phyloP scores from a whole-genome alignment of 1,139 yeast species.

The Kodamaea derodonti region DNA sequence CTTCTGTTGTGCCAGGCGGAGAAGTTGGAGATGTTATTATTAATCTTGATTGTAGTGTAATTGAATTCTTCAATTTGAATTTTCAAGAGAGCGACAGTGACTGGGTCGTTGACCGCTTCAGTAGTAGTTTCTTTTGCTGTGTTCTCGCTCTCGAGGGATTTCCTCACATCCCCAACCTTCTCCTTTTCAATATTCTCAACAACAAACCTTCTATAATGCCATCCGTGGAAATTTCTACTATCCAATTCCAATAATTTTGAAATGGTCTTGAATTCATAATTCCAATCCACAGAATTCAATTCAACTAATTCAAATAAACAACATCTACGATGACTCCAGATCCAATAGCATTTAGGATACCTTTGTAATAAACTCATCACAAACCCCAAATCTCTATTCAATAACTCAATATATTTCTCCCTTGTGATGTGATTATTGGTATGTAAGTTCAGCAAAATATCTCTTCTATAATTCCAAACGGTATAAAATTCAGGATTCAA shows the following conservation, averaged over 20 bases:
- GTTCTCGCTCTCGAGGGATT: slow-evolving; percentile 3
- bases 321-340: slow-evolving; percentile 95
- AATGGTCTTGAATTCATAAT: slow-evolving; percentile 63
- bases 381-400: slow-evolving; percentile 61
- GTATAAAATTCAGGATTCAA: slow-evolving; percentile 87
- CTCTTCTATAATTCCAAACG: slow-evolving; percentile 86
- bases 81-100: slow-evolving; percentile 16
- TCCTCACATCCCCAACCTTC: background rate
- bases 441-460: slow-evolving; percentile 43
- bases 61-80: slow-evolving; percentile 54
- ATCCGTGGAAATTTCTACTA: slow-evolving; percentile 86
- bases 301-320: slow-evolving; percentile 54
- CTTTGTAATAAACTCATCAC: slow-evolving; percentile 55
- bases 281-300: slow-evolving; percentile 53
- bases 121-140: slow-evolving; percentile 8
- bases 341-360: slow-evolving; percentile 92
- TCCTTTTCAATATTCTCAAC: slow-evolving; percentile 46
- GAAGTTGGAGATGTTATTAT: slow-evolving; percentile 81
- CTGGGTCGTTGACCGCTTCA: background rate
- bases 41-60: slow-evolving; percentile 76
- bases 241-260: slow-evolving; percentile 67
- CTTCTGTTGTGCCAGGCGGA: slow-evolving; percentile 96
- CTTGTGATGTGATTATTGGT: slow-evolving; percentile 16
- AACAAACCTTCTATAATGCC: slow-evolving; percentile 87
- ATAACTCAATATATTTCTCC: slow-evolving; percentile 23